Conservation (phyloP, 2,329 filamentous ascomycete genomes). For the Paecilomyces variotii region DNA sequence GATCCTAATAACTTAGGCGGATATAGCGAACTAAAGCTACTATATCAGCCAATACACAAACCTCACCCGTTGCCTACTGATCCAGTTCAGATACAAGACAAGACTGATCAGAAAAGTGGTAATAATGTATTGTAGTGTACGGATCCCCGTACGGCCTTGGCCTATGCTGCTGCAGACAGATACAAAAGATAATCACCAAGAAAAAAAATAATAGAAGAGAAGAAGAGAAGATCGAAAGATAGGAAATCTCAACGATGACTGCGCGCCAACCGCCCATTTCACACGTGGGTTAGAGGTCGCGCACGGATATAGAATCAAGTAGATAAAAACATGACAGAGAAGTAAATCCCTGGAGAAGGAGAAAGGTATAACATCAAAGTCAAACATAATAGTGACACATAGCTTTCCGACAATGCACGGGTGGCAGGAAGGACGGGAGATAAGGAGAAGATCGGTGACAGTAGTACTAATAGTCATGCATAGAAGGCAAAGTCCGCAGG, state of each 20-base stretch:
- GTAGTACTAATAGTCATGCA: not conserved
- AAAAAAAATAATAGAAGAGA: conserved; percentile 5
- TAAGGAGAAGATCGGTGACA: not conserved
- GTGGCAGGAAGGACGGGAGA: not conserved
- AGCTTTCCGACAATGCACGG: not conserved
- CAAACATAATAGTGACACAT: not conserved
- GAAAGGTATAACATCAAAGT: not conserved
- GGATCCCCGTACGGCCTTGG: not conserved
- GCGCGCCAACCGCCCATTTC: not conserved
- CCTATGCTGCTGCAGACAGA: not conserved
- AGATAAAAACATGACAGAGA: not conserved
- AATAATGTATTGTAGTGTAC: not conserved
- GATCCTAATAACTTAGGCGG: no score
- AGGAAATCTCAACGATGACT: not conserved
- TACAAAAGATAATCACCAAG: not conserved
- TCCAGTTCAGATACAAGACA: not conserved
- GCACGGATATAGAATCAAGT: not conserved
- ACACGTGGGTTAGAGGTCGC: not conserved
- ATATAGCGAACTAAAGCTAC: no score
- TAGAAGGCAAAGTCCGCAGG: not conserved
- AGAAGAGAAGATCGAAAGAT: conserved; percentile 1
- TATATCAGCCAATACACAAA: no score
- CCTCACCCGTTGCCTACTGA: no score
- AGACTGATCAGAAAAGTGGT: not conserved
- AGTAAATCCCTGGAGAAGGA: not conserved